Conservation (phyloP, 805 yeast genomes). For the Clavispora vitiphila region DNA sequence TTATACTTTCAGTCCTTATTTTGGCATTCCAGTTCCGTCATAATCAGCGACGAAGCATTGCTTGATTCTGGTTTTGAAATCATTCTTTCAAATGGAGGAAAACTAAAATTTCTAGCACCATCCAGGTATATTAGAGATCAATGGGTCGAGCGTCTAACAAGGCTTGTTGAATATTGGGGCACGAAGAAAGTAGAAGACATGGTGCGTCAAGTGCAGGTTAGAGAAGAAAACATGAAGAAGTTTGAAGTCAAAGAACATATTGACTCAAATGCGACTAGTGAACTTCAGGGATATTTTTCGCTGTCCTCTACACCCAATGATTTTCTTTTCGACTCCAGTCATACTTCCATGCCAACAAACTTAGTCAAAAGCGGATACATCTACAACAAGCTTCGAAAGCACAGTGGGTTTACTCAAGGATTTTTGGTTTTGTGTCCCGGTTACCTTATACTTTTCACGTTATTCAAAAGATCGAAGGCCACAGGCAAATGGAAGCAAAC, state of each 20-base stretch:
- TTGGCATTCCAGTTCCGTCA: conserved; percentile 26
- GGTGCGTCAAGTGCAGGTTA: conserved; percentile 27
- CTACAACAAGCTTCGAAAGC: conserved; percentile 66
- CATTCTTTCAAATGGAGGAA: conserved; percentile 40
- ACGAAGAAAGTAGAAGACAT: conserved; percentile 38
- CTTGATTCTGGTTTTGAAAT: conserved; percentile 52
- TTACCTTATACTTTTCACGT: conserved; percentile 52
- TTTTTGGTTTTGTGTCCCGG: conserved; percentile 71
- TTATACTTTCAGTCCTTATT: conserved; percentile 21
- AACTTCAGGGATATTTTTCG: conserved; percentile 13
- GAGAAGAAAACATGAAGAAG: conserved; percentile 40
- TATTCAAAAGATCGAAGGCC: conserved; percentile 41
- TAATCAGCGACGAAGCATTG: conserved; percentile 23
- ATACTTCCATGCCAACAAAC: conserved; percentile 54
- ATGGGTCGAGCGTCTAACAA: conserved; percentile 57
- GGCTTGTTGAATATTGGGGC: conserved; percentile 55
- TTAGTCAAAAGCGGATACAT: conserved; percentile 62
- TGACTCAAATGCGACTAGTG: conserved; percentile 47
- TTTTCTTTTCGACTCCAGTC: conserved; percentile 47
- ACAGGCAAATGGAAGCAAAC: conserved; percentile 44
- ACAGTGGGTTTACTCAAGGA: conserved; percentile 56
- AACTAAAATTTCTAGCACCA: conserved; percentile 53
- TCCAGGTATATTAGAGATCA: conserved; percentile 43
- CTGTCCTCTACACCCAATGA: conserved; percentile 45
- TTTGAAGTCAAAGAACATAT: conserved; percentile 50